Evolutionary conservation across 352 stramenopile genomes (phyloP), one percentile per base, ranked within the genome.

Genomic region (Globisporangium echinulatum): DNA sequence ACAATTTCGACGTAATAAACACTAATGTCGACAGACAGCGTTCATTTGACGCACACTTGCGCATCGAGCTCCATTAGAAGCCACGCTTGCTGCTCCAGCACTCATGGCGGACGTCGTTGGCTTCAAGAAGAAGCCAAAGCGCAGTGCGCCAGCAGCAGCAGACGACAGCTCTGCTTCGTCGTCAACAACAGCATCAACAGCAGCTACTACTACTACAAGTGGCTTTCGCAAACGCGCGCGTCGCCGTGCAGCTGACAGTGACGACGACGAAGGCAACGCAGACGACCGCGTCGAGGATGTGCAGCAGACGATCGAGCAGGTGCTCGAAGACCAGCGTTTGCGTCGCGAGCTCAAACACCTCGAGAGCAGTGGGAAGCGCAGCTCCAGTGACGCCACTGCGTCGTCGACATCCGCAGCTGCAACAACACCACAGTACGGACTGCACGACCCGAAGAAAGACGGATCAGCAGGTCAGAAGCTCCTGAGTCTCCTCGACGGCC

Each of bases 381-480:
- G 33, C 58, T 15, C 47, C 56, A 46, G 61, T 57, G 13, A n/a
- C 53, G 54, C 43, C 25, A n/a, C 37, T 3, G 15, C 42, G 7
- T 17, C 36, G 43, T 2, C 57, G 8, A 33, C 25, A 33, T 33
- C 25, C 25, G 25, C 25, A 33, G 25, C 25, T 33, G 25, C 25
- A 33, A 33, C 25, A 3, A 19, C 67, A 7, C 36, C 50, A 13
- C 67, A 86, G 49, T 90, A 82, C 54, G 82, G 82, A 14, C 69
- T 92, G 52, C 80, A 89, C 54, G 80, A 92, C 59, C 80, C 80
- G 0, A 92, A 88, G 63, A 86, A 82, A 53, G 75, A 92, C 56
- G 78, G 80, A 2, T 72, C 75, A 6, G 68, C 82, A 8, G 75
- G 71, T 36, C 67, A 92, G 64, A 92, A 92, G 65, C 68, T 92